phyloP scores from a whole-genome alignment of 164 flowering plant genomes.

The Liquidambar formosana region DNA sequence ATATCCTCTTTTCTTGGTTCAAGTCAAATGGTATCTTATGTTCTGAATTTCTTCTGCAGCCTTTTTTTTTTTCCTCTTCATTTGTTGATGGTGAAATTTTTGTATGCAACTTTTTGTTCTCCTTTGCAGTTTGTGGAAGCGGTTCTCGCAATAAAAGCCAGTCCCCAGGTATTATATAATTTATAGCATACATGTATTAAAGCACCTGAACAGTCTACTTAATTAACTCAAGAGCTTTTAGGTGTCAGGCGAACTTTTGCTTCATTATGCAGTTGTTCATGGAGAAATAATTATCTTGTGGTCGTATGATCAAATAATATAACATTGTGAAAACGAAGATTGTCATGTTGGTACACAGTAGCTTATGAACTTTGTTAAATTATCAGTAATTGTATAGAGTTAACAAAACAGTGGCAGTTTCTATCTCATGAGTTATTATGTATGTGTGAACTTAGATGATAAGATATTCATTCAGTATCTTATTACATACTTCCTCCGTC shows the following conservation, averaged over 20 bases:
- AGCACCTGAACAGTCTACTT: background rate
- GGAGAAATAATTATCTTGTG: background rate
- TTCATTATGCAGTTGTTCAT: background rate
- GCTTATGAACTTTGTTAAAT: background rate
- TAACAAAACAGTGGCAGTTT: background rate
- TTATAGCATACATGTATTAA: background rate
- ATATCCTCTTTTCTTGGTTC: background rate
- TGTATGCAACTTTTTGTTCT: background rate
- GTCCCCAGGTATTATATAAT: slow-evolving; percentile 61
- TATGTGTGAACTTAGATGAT: background rate
- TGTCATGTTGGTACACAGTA: background rate
- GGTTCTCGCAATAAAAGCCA: slow-evolving; percentile 54
- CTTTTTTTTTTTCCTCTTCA: background rate
- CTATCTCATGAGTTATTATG: background rate
- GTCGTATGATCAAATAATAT: no score
- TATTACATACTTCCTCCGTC: no score
- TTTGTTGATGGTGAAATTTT: background rate
- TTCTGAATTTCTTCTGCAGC: background rate
- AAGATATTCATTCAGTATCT: no score
- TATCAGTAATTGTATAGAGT: background rate
- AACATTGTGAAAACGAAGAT: background rate
- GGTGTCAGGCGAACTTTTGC: background rate
- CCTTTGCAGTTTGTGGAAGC: slow-evolving; percentile 83
- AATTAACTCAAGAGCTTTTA: background rate
- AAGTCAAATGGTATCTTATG: background rate